A percentile compares a stretch with the other conserved stretches of the same genome.
Conservation (phyloP, 805 yeast genomes). For the Cyberlindnera americana region DNA sequence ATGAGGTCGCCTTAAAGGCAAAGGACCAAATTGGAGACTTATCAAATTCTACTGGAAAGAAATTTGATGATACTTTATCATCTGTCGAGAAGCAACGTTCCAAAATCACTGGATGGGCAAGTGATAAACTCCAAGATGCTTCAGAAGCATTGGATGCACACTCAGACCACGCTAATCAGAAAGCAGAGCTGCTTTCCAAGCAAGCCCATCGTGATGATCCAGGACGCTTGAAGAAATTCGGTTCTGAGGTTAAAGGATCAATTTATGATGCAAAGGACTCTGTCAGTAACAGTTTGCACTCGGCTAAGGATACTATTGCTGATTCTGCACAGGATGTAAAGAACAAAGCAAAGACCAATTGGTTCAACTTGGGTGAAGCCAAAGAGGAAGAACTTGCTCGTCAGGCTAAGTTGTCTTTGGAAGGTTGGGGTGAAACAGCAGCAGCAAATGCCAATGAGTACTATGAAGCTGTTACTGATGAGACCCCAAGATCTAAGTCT, state of each 20-base stretch:
- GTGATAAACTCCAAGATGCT: slow-evolving; percentile 18
- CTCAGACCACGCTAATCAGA: slow-evolving; percentile 18
- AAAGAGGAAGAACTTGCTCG: slow-evolving; percentile 31
- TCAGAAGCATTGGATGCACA: slow-evolving; percentile 11
- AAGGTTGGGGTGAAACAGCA: slow-evolving; percentile 48
- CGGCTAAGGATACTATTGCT: slow-evolving; percentile 9
- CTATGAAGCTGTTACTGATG: slow-evolving; percentile 21
- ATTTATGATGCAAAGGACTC: slow-evolving; percentile 15
- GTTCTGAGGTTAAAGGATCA: slow-evolving; percentile 23
- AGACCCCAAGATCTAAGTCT: slow-evolving; percentile 11
- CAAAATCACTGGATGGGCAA: slow-evolving; percentile 21
- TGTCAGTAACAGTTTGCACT: slow-evolving; percentile 15
- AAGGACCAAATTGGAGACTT: slow-evolving; percentile 16
- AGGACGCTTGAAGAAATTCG: slow-evolving; percentile 18
- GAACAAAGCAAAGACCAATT: slow-evolving; percentile 5
- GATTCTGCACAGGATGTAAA: slow-evolving; percentile 11
- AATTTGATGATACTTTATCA: slow-evolving; percentile 17
- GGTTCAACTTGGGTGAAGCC: slow-evolving; percentile 15
- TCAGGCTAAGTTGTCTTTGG: slow-evolving; percentile 33
- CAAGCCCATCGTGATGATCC: slow-evolving; percentile 17
- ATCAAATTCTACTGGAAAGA: slow-evolving; percentile 20
- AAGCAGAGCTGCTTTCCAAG: slow-evolving; percentile 18
- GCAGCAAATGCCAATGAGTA: slow-evolving; percentile 26
- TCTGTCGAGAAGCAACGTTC: slow-evolving; percentile 16
- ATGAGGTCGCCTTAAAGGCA: slow-evolving; percentile 21